Conservation (phyloP, 2,329 filamentous ascomycete genomes). For the Ceratocystis papillata region DNA sequence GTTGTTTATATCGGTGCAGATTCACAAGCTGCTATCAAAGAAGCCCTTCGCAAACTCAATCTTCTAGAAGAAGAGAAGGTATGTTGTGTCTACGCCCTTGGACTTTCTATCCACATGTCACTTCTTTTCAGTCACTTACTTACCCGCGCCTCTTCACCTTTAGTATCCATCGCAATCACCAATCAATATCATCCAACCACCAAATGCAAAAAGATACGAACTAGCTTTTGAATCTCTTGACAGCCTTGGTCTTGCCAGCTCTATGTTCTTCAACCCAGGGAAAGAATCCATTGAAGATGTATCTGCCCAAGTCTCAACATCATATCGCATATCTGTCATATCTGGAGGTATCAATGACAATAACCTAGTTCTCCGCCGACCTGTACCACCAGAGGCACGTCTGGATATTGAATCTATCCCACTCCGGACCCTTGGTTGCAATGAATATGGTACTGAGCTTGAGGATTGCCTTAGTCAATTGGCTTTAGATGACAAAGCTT, state of each 20-base stretch:
- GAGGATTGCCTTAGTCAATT: background rate
- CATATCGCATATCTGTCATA: background rate
- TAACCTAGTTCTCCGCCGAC: background rate
- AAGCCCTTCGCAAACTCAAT: background rate
- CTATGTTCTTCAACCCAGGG: background rate
- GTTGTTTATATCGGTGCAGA: slow-evolving; percentile 13
- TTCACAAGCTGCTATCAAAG: background rate
- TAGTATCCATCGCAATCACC: slow-evolving; percentile 6
- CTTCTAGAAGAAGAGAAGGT: slow-evolving; percentile 9
- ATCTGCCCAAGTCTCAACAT: background rate
- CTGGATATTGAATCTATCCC: background rate
- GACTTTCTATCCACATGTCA: background rate
- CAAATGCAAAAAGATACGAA: slow-evolving; percentile 8
- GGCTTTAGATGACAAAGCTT: background rate
- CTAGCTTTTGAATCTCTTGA: background rate
- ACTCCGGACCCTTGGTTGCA: background rate
- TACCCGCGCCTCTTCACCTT: background rate
- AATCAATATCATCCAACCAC: background rate
- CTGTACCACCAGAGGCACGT: background rate
- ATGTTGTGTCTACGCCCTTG: background rate
- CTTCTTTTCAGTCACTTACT: too few relatives aligned
- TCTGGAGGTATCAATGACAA: background rate
- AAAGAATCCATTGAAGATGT: background rate
- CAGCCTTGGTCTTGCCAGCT: background rate
- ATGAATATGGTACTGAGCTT: background rate